A percentile compares a stretch with the other conserved stretches of the same genome.
Conservation (phyloP, 495 filamentous ascomycete genomes). For the Chaetomidium leptoderma region DNA sequence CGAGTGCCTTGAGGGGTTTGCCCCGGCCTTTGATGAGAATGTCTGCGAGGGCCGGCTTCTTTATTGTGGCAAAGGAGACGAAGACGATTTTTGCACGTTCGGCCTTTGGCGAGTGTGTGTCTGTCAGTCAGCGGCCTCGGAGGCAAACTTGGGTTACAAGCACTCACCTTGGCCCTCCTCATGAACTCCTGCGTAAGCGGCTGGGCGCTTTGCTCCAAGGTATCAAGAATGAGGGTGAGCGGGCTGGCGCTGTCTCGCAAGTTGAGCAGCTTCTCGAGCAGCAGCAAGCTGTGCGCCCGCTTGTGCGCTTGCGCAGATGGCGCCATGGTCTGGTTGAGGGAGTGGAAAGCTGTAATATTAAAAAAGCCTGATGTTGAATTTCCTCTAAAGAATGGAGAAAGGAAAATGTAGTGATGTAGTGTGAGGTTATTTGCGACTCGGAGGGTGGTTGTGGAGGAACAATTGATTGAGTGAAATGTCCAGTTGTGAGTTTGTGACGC, state of each 20-base stretch:
- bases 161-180: conserved; percentile 59
- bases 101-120: conserved; percentile 30
- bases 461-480: too few relatives aligned
- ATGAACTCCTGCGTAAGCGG: conserved; percentile 72
- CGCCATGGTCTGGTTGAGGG: conserved; percentile 35
- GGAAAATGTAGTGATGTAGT: too few relatives aligned
- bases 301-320: conserved; percentile 59
- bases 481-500: background rate
- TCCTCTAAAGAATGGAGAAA: too few relatives aligned
- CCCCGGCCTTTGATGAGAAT: conserved; percentile 60
- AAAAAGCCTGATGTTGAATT: too few relatives aligned
- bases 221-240: conserved; percentile 80
- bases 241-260: conserved; percentile 76
- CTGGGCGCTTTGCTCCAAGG: conserved; percentile 72
- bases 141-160: too few relatives aligned
- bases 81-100: conserved; percentile 59
- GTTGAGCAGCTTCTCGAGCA: conserved; percentile 79
- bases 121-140: conserved; percentile 2
- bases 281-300: conserved; percentile 77
- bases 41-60: conserved; percentile 53
- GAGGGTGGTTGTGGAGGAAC: background rate
- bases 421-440: too few relatives aligned
- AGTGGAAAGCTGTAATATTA: background rate
- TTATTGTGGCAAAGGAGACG: conserved; percentile 69
- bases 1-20: conserved; percentile 50